A percentile compares a stretch with the other conserved stretches of the same genome.
phyloP scores from a whole-genome alignment of 2,329 filamentous ascomycete genomes.

The Waltergamsia citrina region DNA sequence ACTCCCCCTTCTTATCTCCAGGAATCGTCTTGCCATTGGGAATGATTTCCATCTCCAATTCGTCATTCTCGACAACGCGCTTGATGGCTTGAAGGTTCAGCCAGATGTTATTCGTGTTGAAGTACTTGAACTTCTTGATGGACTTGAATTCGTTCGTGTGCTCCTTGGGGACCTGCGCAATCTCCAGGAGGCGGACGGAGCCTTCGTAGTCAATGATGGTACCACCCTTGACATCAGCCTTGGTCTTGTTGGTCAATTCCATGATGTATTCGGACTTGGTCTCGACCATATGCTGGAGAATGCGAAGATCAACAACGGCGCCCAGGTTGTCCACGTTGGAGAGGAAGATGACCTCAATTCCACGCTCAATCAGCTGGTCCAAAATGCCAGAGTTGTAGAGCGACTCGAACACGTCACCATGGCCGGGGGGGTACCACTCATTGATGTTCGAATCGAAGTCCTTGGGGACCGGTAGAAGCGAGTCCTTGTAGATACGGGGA shows the following conservation, averaged over 20 bases:
- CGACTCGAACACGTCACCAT: conserved; percentile 99
- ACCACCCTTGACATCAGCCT: conserved; percentile 99
- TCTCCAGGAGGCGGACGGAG: conserved; percentile 91
- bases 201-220: conserved; percentile 99
- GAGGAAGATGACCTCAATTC: conserved; percentile 96
- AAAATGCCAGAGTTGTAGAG: conserved; percentile 98
- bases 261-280: conserved; percentile 97
- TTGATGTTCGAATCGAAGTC: conserved; percentile 75
- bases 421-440: conserved; percentile 98
- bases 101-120: conserved; percentile 99
- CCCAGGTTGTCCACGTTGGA: conserved; percentile 99
- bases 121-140: conserved; percentile 99
- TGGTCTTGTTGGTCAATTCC: conserved; percentile 99
- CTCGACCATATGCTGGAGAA: conserved; percentile 99
- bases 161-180: conserved; percentile 98
- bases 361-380: conserved; percentile 89
- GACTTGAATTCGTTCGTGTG: conserved; percentile 99
- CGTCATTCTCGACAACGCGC: conserved; percentile 96
- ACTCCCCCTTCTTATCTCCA: conserved; percentile 99
- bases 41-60: conserved; percentile 99
- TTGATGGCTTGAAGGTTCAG: conserved; percentile 96
- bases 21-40: conserved; percentile 98
- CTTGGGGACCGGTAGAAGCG: conserved; percentile 91
- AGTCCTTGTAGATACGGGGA: conserved; percentile 97
- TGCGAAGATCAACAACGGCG: conserved; percentile 93